These are phyloP conservation scores for Pseudocercospora fuligena DNA, from an alignment of 2,329 filamentous ascomycete species.

Conservation along the genomic window DNA sequence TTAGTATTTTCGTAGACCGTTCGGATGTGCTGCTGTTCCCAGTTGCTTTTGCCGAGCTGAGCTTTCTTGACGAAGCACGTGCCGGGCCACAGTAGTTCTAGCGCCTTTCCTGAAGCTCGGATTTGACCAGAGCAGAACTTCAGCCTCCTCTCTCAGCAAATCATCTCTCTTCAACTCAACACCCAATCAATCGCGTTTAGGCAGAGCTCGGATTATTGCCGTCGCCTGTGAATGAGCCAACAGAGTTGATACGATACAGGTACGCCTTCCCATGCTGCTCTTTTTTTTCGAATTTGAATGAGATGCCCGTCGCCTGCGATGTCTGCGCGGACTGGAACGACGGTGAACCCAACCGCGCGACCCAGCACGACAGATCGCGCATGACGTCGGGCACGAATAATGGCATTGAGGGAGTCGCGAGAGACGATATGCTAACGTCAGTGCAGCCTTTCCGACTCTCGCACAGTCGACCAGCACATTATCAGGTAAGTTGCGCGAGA, in stretches of 20 bases:
- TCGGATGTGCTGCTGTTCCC: too few species aligned
- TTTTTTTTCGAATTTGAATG: slow-evolving; percentile 2
- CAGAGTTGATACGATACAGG: slow-evolving; percentile 16
- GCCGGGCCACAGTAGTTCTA: neutral
- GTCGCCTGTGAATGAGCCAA: slow-evolving; percentile 13
- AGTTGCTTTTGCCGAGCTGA: neutral
- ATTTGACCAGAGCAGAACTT: neutral
- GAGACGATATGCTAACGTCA: slow-evolving; percentile 19
- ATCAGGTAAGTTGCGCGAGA: slow-evolving; percentile 1
- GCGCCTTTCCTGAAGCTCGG: too few species aligned
- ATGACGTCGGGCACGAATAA: slow-evolving; percentile 12
- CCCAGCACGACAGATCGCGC: slow-evolving; percentile 10
- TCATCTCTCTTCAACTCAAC: neutral
- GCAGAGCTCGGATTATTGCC: slow-evolving; percentile 10
- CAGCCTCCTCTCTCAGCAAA: neutral
- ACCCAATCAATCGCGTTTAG: neutral
- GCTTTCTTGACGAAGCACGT: neutral
- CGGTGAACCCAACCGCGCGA: slow-evolving; percentile 6
- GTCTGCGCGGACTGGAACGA: slow-evolving; percentile 7
- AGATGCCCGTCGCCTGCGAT: slow-evolving; percentile 16
- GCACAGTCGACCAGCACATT: neutral
- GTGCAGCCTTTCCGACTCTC: slow-evolving; percentile 3
- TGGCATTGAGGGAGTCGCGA: slow-evolving; percentile 16
- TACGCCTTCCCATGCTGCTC: slow-evolving; percentile 14
- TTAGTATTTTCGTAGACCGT: too few species aligned